Percentiles rank a stretch among this genome's conserved stretches.
phyloP scores from a whole-genome alignment of 306 rosid genomes.

The Quercus berberidifolia region DNA sequence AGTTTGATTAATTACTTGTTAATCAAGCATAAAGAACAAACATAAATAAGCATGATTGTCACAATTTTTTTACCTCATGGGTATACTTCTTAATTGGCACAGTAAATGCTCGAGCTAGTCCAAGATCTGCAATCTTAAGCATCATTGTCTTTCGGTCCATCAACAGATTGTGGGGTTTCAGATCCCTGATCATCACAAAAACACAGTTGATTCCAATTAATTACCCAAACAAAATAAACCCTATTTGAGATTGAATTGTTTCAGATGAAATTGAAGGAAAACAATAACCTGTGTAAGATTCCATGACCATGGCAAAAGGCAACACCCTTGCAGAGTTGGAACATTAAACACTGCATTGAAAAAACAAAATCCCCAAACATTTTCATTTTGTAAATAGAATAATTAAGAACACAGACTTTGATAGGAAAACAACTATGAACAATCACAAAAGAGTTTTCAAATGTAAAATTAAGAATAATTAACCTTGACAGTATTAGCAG shows the following conservation, averaged over 20 bases:
- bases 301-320: conserved; percentile 99
- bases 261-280: background rate
- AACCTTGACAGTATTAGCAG: conserved; percentile 53
- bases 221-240: background rate
- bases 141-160: conserved; percentile 79
- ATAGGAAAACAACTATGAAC: background rate
- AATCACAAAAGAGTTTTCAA: background rate
- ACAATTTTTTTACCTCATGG: conserved; percentile 56
- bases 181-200: conserved; percentile 43
- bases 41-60: background rate
- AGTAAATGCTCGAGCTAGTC: conserved; percentile 87
- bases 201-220: background rate
- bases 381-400: too few relatives aligned
- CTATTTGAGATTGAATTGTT: background rate
- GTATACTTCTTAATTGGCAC: conserved; percentile 93
- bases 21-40: background rate
- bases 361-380: background rate
- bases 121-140: conserved; percentile 95
- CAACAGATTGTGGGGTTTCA: conserved; percentile 93
- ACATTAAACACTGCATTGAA: conserved; percentile 67
- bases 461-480: background rate
- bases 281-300: conserved; percentile 70
- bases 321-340: conserved; percentile 93
- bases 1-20: too few relatives aligned
- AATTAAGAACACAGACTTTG: background rate